These are phyloP conservation scores for Geotrichum restrictum DNA, from an alignment of 1,139 yeast species.

Conservation along the genomic window DNA sequence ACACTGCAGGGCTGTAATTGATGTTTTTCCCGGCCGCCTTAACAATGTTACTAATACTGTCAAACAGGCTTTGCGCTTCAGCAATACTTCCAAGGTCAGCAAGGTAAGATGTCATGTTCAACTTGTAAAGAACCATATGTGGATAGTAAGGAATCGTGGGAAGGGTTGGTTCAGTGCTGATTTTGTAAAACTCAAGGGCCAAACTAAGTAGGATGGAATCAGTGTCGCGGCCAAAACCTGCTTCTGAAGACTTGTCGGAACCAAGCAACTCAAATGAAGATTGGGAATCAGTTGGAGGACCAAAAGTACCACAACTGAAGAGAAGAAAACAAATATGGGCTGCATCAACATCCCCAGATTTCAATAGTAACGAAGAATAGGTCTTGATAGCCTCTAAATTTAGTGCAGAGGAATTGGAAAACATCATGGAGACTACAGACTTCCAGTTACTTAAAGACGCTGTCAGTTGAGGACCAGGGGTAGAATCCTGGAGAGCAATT, in stretches of 20 bases:
- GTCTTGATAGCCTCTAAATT: conserved; percentile 35
- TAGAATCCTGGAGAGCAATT: conserved; percentile 12
- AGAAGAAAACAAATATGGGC: conserved; percentile 43
- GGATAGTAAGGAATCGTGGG: conserved; percentile 42
- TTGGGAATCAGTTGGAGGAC: conserved; percentile 2
- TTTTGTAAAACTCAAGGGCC: conserved; percentile 57
- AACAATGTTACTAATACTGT: conserved; percentile 46
- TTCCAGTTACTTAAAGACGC: conserved; percentile 37
- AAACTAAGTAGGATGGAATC: conserved; percentile 58
- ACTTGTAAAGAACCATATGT: conserved; percentile 54
- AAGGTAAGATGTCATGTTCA: conserved; percentile 58
- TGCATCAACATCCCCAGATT: conserved; percentile 35
- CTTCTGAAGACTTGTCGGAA: conserved; percentile 13
- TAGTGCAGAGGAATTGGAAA: conserved; percentile 35
- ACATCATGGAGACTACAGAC: conserved; percentile 34
- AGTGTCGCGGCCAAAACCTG: conserved; percentile 37
- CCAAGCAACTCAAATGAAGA: conserved; percentile 18
- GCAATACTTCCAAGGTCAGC: conserved; percentile 57
- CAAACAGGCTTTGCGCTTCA: conserved; percentile 62
- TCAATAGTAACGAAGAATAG: conserved; percentile 36
- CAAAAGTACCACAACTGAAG: conserved; percentile 37
- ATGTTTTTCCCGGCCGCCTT: conserved; percentile 46
- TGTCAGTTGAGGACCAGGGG: conserved; percentile 13
- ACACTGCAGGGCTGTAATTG: conserved; percentile 41
- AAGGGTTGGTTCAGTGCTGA: conserved; percentile 26